phyloP scores from a whole-genome alignment of 2,329 filamentous ascomycete genomes.

The Trichoderma asperellum region DNA sequence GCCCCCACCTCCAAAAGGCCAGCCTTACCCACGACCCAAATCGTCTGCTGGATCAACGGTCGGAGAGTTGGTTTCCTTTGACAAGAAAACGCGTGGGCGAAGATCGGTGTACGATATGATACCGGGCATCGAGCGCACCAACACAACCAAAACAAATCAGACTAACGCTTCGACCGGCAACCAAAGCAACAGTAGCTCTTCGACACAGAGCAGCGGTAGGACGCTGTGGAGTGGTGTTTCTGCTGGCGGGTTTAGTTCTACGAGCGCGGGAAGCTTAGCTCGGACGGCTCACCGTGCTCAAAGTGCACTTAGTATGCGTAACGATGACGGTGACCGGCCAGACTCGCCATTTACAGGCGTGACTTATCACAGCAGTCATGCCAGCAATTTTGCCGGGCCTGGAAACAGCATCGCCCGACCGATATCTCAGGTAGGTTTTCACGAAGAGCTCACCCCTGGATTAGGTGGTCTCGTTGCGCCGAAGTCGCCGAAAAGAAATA shows the following conservation, averaged over 20 bases:
- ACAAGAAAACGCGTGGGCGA: slow-evolving; percentile 60
- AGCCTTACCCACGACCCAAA: slow-evolving; percentile 58
- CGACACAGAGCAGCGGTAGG: slow-evolving; percentile 76
- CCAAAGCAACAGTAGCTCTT: slow-evolving; percentile 72
- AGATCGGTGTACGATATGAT: slow-evolving; percentile 81
- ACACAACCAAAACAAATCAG: slow-evolving; percentile 84
- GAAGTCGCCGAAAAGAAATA: slow-evolving; percentile 80
- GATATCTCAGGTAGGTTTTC: slow-evolving; percentile 68
- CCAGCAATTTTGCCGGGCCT: slow-evolving; percentile 49
- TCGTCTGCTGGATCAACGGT: slow-evolving; percentile 63
- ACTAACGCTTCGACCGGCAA: slow-evolving; percentile 77
- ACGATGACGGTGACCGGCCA: slow-evolving; percentile 59
- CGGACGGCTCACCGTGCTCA: slow-evolving; percentile 69
- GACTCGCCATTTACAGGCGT: slow-evolving; percentile 73
- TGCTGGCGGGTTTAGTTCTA: slow-evolving; percentile 88
- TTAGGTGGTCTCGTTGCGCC: slow-evolving; percentile 79
- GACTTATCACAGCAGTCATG: slow-evolving; percentile 91
- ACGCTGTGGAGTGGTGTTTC: slow-evolving; percentile 95
- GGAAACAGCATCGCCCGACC: slow-evolving; percentile 49
- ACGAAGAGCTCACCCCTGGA: slow-evolving; percentile 67
- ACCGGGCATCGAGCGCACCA: slow-evolving; percentile 73
- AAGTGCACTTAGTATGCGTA: slow-evolving; percentile 66
- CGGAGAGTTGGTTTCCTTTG: slow-evolving; percentile 45
- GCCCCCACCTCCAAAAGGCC: slow-evolving; percentile 64
- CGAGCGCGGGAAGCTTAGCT: slow-evolving; percentile 91